Evolutionary conservation across 179 eudicot genomes (phyloP).

Genomic region (Silene noctiflora): DNA sequence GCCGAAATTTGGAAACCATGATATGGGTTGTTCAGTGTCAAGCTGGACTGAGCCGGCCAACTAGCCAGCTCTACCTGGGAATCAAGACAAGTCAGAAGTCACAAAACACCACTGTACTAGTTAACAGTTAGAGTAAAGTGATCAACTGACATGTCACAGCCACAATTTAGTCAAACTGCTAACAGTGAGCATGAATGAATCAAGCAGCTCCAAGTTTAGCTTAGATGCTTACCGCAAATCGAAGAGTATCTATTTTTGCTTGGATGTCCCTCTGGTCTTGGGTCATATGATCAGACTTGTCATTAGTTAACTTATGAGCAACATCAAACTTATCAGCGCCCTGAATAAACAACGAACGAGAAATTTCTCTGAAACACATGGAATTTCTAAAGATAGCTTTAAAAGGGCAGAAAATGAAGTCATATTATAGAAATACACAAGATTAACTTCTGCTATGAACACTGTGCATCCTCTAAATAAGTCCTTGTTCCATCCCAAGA

Average conservation of each 20-base stretch:
- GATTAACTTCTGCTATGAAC: not conserved
- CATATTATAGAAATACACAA: not conserved
- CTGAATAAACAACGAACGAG: constrained; percentile 22
- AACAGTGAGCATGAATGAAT: constrained; percentile 9
- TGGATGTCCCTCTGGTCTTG: constrained; percentile 37
- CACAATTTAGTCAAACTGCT: not conserved
- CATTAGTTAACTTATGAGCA: constrained; percentile 17
- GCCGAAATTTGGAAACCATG: not conserved
- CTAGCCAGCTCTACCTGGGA: not conserved
- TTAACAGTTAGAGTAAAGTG: not conserved
- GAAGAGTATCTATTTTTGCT: constrained; percentile 42
- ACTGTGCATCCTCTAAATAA: not conserved
- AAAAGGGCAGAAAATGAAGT: not conserved
- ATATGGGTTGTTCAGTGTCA: not conserved
- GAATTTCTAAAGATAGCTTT: not conserved
- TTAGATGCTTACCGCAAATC: constrained; percentile 64
- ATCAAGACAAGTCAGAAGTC: not conserved
- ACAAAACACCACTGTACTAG: not conserved
- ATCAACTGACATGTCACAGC: not conserved
- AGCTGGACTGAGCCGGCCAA: not conserved
- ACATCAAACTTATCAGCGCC: constrained; percentile 23
- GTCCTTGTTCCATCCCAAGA: constrained; percentile 1
- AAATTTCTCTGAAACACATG: not conserved
- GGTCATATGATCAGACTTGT: constrained; percentile 26
- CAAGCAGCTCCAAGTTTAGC: not conserved